Evolutionary conservation across 768 basidiomycete species (phyloP).

Genomic region (Cyathus striatus): DNA sequence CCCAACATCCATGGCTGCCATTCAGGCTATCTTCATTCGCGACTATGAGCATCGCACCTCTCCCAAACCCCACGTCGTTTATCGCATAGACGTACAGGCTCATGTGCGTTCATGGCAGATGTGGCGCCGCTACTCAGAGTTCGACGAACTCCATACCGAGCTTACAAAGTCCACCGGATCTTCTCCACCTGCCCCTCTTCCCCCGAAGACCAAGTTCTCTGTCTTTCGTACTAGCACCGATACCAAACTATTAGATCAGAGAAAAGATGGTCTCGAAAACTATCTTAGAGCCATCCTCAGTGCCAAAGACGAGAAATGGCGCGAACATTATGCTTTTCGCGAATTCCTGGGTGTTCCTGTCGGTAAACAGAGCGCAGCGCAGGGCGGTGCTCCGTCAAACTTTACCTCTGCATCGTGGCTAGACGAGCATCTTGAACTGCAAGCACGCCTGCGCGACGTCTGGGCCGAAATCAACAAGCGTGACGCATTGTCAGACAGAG

Average conservation of each 20-base stretch:
- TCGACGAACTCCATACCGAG: slow-evolving; percentile 80
- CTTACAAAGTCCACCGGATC: slow-evolving; percentile 74
- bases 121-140: slow-evolving; percentile 94
- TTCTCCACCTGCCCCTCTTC: slow-evolving; percentile 76
- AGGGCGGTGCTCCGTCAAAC: slow-evolving; percentile 28
- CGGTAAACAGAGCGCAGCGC: slow-evolving; percentile 40
- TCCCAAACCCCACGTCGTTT: slow-evolving; percentile 80
- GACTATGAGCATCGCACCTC: slow-evolving; percentile 60
- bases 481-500: slow-evolving; percentile 74
- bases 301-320: slow-evolving; percentile 78
- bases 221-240: slow-evolving; percentile 57
- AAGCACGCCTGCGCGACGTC: slow-evolving; percentile 71
- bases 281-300: slow-evolving; percentile 86
- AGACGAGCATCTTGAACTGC: slow-evolving; percentile 80
- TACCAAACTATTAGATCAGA: slow-evolving; percentile 67
- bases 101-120: slow-evolving; percentile 91
- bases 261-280: slow-evolving; percentile 68
- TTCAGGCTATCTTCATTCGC: slow-evolving; percentile 71
- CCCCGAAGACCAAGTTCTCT: slow-evolving; percentile 78
- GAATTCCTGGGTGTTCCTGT: slow-evolving; percentile 85
- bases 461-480: slow-evolving; percentile 86
- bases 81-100: slow-evolving; percentile 79
- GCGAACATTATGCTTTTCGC: slow-evolving; percentile 71
- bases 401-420: slow-evolving; percentile 85
- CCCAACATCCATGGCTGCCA: slow-evolving; percentile 49